These are phyloP conservation scores for Malania oleifera DNA, from an alignment of 164 flowering plant species.

Conservation along the genomic window DNA sequence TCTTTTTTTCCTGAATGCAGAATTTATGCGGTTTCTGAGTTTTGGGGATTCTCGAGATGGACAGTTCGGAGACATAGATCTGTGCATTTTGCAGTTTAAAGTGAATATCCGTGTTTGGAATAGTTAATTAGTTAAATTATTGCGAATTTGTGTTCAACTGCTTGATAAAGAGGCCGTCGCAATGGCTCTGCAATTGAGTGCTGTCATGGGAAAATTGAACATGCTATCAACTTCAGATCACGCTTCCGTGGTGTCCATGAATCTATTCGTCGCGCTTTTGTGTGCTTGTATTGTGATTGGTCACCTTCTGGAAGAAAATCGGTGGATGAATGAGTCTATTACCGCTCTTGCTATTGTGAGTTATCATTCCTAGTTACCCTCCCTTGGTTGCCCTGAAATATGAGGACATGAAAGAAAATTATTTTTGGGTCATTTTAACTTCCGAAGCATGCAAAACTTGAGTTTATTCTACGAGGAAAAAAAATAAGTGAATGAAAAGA, in stretches of 20 bases:
- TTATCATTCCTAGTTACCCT: neutral
- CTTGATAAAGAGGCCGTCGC: conserved; percentile 4
- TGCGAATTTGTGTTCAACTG: neutral
- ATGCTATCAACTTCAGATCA: conserved; percentile 43
- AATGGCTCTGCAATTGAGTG: conserved; percentile 24
- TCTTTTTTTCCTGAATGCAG: conserved; percentile 2
- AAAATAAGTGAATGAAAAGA: neutral
- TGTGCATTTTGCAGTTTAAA: neutral
- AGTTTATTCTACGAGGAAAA: neutral
- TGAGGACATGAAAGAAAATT: neutral
- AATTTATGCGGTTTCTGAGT: conserved; percentile 1
- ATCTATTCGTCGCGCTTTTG: conserved; percentile 62
- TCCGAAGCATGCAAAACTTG: neutral
- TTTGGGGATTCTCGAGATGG: conserved; percentile 13
- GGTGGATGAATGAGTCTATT: conserved; percentile 73
- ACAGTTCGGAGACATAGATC: conserved; percentile 28
- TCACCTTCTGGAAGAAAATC: conserved; percentile 62
- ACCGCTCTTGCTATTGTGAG: conserved; percentile 68
- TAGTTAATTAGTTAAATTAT: neutral
- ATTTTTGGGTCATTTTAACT: neutral
- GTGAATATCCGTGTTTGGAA: neutral
- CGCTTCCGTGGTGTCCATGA: conserved; percentile 50
- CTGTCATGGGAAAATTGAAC: conserved; percentile 17
- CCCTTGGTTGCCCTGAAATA: neutral
- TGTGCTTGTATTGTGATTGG: conserved; percentile 72